phyloP scores from a whole-genome alignment of 2,329 filamentous ascomycete species.

The Cladophialophora chaetospira region DNA sequence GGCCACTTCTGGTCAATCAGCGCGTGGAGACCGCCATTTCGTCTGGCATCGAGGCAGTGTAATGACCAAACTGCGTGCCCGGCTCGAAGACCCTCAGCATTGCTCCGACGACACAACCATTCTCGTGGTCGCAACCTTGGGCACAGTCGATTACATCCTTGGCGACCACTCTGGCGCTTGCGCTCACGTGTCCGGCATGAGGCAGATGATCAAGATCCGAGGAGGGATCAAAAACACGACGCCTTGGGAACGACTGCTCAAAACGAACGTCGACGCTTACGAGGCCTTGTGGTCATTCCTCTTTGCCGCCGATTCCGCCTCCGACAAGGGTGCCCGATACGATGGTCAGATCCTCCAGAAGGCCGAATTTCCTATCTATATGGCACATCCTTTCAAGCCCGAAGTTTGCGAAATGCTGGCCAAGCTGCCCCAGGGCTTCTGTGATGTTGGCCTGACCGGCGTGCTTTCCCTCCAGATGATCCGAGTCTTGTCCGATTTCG shows the following conservation, averaged over 20 bases:
- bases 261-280: slow-evolving; percentile 16
- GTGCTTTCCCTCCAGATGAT: slow-evolving; percentile 21
- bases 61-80: slow-evolving; percentile 16
- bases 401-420: slow-evolving; percentile 20
- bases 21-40: slow-evolving; percentile 11
- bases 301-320: slow-evolving; percentile 5
- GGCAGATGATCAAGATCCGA: slow-evolving; percentile 21
- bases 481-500: slow-evolving; percentile 14
- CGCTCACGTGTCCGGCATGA: slow-evolving; percentile 22
- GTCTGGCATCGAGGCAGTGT: slow-evolving; percentile 14
- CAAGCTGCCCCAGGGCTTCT: slow-evolving; percentile 19
- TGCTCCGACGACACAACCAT: slow-evolving; percentile 21
- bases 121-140: slow-evolving; percentile 19
- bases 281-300: slow-evolving; percentile 22
- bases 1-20: slow-evolving; percentile 7
- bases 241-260: slow-evolving; percentile 17
- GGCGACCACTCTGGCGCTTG: slow-evolving; percentile 16
- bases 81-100: slow-evolving; percentile 12
- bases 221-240: slow-evolving; percentile 12
- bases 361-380: slow-evolving; percentile 17
- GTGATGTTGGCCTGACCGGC: slow-evolving; percentile 18
- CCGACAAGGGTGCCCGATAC: not conserved
- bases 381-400: slow-evolving; percentile 19
- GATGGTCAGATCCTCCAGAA: slow-evolving; percentile 9
- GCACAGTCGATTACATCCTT: slow-evolving; percentile 21